These are phyloP conservation scores for Pezicula radicicola DNA, from an alignment of 2,329 filamentous ascomycete genomes.

Conservation along the genomic window DNA sequence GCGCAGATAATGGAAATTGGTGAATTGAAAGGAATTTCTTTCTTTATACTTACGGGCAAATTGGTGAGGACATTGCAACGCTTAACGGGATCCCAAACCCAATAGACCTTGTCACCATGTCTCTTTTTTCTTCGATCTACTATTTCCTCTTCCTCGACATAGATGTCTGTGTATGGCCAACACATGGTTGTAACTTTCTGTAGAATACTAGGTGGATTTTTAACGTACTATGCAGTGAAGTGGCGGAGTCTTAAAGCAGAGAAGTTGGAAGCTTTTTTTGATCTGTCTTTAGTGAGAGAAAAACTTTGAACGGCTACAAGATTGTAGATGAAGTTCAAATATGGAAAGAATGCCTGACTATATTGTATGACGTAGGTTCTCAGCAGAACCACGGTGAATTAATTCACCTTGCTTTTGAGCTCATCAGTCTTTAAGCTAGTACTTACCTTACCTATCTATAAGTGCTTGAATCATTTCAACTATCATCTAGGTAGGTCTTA, in stretches of 20 bases:
- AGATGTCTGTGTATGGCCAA: conserved; percentile 3
- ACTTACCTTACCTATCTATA: no score
- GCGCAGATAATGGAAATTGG: not conserved
- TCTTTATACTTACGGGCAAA: not conserved
- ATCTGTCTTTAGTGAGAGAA: no score
- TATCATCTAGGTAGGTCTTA: no score
- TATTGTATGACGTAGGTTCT: no score
- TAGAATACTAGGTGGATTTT: not conserved
- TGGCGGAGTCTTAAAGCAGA: not conserved
- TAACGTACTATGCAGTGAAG: not conserved
- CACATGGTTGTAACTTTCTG: not conserved
- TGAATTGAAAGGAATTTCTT: not conserved
- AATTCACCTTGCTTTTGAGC: no score
- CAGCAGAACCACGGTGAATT: no score
- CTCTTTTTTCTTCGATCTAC: not conserved
- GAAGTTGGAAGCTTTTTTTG: not conserved
- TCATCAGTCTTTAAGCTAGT: no score
- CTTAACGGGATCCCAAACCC: not conserved
- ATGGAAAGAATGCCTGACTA: no score
- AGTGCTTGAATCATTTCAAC: no score
- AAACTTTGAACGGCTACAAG: no score
- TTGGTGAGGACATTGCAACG: not conserved
- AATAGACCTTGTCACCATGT: not conserved
- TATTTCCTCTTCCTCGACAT: not conserved
- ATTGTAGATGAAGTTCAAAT: no score